These are phyloP conservation scores for Apiotrichum laibachii DNA, from an alignment of 1,284 basidiomycete species.

Conservation along the genomic window DNA sequence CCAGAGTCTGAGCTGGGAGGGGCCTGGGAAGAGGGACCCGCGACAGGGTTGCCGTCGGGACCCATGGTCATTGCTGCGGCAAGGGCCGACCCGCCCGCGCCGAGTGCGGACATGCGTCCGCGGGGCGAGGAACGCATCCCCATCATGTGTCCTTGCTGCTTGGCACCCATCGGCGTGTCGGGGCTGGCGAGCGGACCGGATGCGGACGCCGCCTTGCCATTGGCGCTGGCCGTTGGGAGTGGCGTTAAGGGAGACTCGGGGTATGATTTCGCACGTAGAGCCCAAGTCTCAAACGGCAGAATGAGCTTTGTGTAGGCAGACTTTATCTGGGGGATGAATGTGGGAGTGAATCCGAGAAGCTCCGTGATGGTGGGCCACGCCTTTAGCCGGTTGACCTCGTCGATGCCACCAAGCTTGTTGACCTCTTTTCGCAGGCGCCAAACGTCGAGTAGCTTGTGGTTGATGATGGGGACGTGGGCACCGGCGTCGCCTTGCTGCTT, in stretches of 20 bases:
- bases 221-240: slow-evolving; percentile 4
- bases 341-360: slow-evolving; percentile 67
- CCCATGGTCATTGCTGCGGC: slow-evolving; percentile 19
- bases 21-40: neutral
- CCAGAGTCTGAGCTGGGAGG: slow-evolving; percentile 1
- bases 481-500: slow-evolving; percentile 82
- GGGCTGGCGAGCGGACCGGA: neutral
- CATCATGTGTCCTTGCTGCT: slow-evolving; percentile 11
- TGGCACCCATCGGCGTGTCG: slow-evolving; percentile 28
- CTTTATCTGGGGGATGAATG: slow-evolving; percentile 67
- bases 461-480: slow-evolving; percentile 86
- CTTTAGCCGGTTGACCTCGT: slow-evolving; percentile 67
- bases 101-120: slow-evolving; percentile 1
- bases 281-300: slow-evolving; percentile 89
- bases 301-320: slow-evolving; percentile 87
- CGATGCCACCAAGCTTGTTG: slow-evolving; percentile 79
- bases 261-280: slow-evolving; percentile 63
- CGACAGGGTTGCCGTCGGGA: neutral
- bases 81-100: slow-evolving; percentile 3
- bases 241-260: slow-evolving; percentile 31
- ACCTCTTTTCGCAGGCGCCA: slow-evolving; percentile 92
- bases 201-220: slow-evolving; percentile 22
- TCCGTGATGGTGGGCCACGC: slow-evolving; percentile 84
- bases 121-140: slow-evolving; percentile 19
- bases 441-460: slow-evolving; percentile 85